These are phyloP conservation scores for Pseudohyphozyma bogoriensis DNA, from an alignment of 768 basidiomycete species.

Conservation along the genomic window DNA sequence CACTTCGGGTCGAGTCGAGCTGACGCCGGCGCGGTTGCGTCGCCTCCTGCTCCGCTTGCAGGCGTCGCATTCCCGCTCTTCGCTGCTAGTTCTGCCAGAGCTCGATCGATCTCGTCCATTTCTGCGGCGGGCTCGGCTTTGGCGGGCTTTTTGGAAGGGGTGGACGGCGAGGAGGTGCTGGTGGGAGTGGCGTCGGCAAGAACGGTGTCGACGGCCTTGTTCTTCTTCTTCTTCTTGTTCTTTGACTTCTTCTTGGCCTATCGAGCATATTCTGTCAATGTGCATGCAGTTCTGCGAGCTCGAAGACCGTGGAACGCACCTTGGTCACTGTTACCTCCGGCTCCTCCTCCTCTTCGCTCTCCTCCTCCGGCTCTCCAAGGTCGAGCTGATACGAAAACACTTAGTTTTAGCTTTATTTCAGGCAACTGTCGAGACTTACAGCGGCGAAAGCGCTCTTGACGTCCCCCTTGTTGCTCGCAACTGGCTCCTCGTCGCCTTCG, in stretches of 20 bases:
- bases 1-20: constrained; percentile 16
- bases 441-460: constrained; percentile 30
- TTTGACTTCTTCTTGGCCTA: constrained; percentile 20
- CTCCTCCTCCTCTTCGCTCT: constrained; percentile 40
- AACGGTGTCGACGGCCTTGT: not conserved
- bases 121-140: constrained; percentile 44
- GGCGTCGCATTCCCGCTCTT: constrained; percentile 13
- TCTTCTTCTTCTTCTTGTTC: constrained; percentile 38
- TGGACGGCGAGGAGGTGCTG: not conserved
- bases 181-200: not conserved
- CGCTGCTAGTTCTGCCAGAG: constrained; percentile 59
- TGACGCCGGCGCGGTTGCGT: constrained; percentile 1
- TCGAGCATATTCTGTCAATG: not conserved
- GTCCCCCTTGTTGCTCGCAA: constrained; percentile 5
- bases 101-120: constrained; percentile 72
- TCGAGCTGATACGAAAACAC: constrained; percentile 36
- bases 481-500: constrained; percentile 22
- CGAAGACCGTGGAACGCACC: not conserved
- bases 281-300: not conserved
- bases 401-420: not conserved
- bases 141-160: not conserved
- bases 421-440: constrained; percentile 8
- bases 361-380: constrained; percentile 33
- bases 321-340: not conserved
- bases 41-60: not conserved